Base-by-base conservation (phyloP, 129 eudicot genomes). In the Pseudognaphalium luteoalbum region DNA sequence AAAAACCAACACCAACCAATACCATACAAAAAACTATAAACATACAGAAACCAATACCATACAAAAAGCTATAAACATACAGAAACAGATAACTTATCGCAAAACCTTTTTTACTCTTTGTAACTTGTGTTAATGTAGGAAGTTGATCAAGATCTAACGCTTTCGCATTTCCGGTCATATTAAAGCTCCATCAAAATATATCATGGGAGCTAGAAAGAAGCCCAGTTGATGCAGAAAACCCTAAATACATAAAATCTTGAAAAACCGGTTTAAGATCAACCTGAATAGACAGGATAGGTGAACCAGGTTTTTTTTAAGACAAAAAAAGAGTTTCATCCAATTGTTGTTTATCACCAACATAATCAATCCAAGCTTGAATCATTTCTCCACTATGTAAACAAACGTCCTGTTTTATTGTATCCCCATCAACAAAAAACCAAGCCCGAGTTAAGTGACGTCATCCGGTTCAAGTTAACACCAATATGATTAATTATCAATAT, bases 211-310 rank as follows among this genome's bases (percentile, higher is more conserved):
- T 83, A 0, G 89, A 84, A 17, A 89, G 85, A 79, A 73, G 56
- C 41, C 97, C 92, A 0, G 96, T 92, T 0, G 97, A 84, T 16
- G 91, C 78, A 39, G 93, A 89, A 77, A 92, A 92, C 15, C 97
- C 96, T 3, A 89, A 84, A 47, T 82, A 89, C 91, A 92, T 89
- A 15, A 32, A 28, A 5, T 92, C 89, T 5, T 71, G 74, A 51
- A 92, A 66, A 66, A 87, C 81, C 37, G 79, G 71, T 11, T 90
- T 80, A 0, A 89, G 82, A 86, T 92, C 96, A 62, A 83, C 52
- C 29, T 66, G 70, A 56, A 70, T 54, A 61, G 92, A 92, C 20
- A 89, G 35, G 30, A 87, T 28, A 17, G 97, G 89, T 16, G 64
- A 44, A 21, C 19, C 58, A 19, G 92, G 96, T 74, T 87, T 87